Percentiles rank a stretch among this genome's conserved stretches.
These are phyloP conservation scores for Saccharomyces hybrid DNA, from an alignment of 1,139 yeast genomes.

Conservation along the genomic window DNA sequence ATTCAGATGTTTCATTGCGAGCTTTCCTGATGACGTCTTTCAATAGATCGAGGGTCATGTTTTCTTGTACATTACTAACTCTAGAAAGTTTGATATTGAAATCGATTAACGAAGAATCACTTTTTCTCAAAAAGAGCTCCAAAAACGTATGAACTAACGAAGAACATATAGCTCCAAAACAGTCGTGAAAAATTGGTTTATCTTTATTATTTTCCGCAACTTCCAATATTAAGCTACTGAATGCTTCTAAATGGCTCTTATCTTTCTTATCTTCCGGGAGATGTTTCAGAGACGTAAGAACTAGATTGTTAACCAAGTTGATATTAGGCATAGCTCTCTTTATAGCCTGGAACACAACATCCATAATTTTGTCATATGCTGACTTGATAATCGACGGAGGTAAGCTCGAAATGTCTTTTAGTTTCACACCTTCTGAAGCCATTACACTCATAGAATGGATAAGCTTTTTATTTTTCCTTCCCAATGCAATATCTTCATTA, in stretches of 20 bases:
- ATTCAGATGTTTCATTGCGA: slow-evolving; percentile 12
- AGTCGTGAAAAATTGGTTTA: neutral
- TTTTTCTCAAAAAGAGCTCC: neutral
- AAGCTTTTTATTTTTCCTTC: slow-evolving; percentile 4
- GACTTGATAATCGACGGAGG: slow-evolving; percentile 6
- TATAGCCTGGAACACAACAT: neutral
- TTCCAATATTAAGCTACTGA: slow-evolving; percentile 6
- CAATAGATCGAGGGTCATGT: slow-evolving; percentile 7
- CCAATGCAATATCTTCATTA: slow-evolving; percentile 1
- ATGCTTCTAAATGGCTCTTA: neutral
- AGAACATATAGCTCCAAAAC: neutral
- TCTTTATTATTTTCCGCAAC: slow-evolving; percentile 6
- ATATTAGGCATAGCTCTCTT: neutral
- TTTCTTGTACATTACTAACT: neutral
- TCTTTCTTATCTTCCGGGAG: neutral
- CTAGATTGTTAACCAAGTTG: neutral
- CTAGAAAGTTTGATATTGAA: neutral
- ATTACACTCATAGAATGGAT: slow-evolving; percentile 17
- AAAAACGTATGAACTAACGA: neutral
- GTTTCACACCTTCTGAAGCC: slow-evolving; percentile 16
- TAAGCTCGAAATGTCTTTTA: slow-evolving; percentile 10
- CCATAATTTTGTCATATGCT: neutral
- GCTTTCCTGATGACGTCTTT: slow-evolving; percentile 12
- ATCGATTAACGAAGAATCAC: neutral
- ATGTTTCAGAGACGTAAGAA: neutral